Base-by-base conservation (phyloP, 192 early-diverging fungal genomes). In the Umbelopsis vinacea region DNA sequence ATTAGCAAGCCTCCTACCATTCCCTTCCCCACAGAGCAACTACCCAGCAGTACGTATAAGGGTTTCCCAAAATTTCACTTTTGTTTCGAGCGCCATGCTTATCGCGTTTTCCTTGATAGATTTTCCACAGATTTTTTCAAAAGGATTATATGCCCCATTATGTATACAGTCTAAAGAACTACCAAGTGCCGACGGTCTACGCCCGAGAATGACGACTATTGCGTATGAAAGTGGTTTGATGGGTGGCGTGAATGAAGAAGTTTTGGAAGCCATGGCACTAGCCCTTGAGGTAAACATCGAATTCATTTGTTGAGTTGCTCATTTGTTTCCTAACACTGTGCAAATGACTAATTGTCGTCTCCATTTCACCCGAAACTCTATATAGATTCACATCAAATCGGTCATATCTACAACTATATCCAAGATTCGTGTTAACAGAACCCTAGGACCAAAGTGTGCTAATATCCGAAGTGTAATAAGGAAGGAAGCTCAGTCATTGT, bases 141-240 rank as follows among this genome's bases (percentile, higher is more conserved):
- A 87, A 76, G 91, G 91, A 9, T 81, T 90, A 17, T 83, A 88
- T 48, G 88, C 89, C 11, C 88, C 91, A 9, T 80, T 92, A 26
- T 90, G 90, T 60, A 84, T 76, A 67, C 89, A 90, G 71, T 83
- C 88, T 12, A 91, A 89, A 66, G 85, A 88, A 24, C 81, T 88
- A 19, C 91, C 91, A 17, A 82, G 84, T 75, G 83, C 87, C 35
- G 88, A 90, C 14, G 81, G 89, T 19, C 79, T 92, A 48, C 79
- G 82, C 67, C 82, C 88, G 24, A 83, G 91, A 23, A 89, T 92
- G 90, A 86, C 86, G 5, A 88, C 87, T 2, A 82, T 90, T 37
- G 88, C 90, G 4, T 76, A 89, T 66, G 90, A 92, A 71, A 84
- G 90, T 54, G 90, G 90, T 0, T 74, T 92, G 47, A 45, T 88